Conservation (phyloP, 2,329 filamentous ascomycete genomes). For the Pseudogymnoascus sp. region DNA sequence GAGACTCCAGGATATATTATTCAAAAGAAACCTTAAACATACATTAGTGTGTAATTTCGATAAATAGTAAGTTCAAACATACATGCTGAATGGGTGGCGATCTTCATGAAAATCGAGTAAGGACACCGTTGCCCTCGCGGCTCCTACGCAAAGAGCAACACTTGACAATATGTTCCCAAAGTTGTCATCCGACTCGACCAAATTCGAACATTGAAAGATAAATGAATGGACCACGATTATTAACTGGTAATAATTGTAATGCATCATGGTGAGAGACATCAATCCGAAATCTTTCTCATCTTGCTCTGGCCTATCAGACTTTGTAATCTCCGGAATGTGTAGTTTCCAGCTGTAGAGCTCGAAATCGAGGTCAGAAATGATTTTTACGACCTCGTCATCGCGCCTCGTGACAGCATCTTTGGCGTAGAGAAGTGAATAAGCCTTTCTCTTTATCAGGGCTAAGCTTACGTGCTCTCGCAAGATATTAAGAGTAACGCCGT, state of each 20-base stretch:
- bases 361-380: constrained; percentile 15
- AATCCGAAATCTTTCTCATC: constrained; percentile 5
- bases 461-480: not conserved
- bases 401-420: not conserved
- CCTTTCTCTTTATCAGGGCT: not conserved
- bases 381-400: not conserved
- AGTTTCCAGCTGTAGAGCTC: constrained; percentile 15
- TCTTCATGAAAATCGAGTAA: constrained; percentile 15
- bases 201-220: constrained; percentile 11
- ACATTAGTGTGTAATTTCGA: not conserved
- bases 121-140: constrained; percentile 15
- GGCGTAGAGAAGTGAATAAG: not conserved
- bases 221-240: constrained; percentile 16
- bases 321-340: constrained; percentile 12
- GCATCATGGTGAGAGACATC: constrained; percentile 14
- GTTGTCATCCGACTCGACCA: constrained; percentile 1
- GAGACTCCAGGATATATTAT: constrained; percentile 17
- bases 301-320: constrained; percentile 9
- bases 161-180: constrained; percentile 13
- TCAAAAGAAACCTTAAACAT: constrained; percentile 11
- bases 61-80: not conserved
- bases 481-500: not conserved
- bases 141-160: constrained; percentile 16
- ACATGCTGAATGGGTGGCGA: constrained; percentile 15
- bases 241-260: constrained; percentile 17